These are phyloP conservation scores for Arachis stenosperma DNA, from an alignment of 306 rosid species.

Conservation along the genomic window DNA sequence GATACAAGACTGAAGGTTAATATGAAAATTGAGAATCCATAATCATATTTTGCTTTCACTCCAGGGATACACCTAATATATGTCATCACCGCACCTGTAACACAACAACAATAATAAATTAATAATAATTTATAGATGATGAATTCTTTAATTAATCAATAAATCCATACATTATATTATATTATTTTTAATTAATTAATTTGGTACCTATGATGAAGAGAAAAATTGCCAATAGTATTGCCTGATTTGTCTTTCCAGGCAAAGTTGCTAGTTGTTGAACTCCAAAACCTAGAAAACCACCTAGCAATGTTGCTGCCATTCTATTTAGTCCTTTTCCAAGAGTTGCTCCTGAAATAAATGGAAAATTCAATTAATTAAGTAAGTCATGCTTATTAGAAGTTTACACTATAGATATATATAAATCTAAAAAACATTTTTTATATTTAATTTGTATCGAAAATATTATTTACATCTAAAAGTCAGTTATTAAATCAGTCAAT, in stretches of 20 bases:
- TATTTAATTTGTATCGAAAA: no score
- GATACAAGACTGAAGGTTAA: constrained; percentile 63
- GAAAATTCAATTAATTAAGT: no score
- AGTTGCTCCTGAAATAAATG: constrained; percentile 45
- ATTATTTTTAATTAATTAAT: neutral
- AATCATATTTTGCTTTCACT: constrained; percentile 72
- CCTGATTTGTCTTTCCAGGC: constrained; percentile 30
- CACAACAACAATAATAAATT: neutral
- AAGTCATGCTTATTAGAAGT: no score
- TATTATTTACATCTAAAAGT: no score
- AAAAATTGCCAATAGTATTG: neutral
- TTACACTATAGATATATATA: no score
- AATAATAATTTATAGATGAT: neutral
- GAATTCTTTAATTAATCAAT: no score
- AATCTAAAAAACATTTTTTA: neutral
- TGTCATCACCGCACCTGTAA: constrained; percentile 58
- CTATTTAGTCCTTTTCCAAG: constrained; percentile 52
- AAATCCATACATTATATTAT: no score
- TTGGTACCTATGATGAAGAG: neutral
- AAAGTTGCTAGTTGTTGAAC: constrained; percentile 23
- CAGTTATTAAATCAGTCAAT: no score
- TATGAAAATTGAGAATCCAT: constrained; percentile 65
- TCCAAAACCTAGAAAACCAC: constrained; percentile 38
- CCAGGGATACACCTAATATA: constrained; percentile 60
- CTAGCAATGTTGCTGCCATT: constrained; percentile 41